phyloP scores from a whole-genome alignment of 306 rosid genomes.

The Fagus crenata region DNA sequence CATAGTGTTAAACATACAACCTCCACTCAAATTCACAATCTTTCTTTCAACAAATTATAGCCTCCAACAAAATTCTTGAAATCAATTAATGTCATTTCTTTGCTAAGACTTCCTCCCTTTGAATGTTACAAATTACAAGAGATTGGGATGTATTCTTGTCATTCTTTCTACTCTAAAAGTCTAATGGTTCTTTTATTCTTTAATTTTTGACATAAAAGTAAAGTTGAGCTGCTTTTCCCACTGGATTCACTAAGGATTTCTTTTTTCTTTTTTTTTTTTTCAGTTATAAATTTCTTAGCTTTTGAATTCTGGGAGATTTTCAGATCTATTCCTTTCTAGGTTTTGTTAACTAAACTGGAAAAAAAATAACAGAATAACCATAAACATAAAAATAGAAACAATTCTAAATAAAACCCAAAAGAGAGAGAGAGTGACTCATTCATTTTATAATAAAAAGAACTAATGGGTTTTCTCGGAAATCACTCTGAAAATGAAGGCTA shows the following conservation, averaged over 20 bases:
- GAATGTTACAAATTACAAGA: not conserved
- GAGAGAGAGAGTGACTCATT: not conserved
- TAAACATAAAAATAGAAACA: not conserved
- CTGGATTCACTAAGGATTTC: not conserved
- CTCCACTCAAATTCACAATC: not conserved
- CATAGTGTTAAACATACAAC: not conserved
- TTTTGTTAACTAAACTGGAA: not conserved
- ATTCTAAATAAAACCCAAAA: not conserved
- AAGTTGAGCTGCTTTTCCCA: too few species aligned
- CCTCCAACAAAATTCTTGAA: not conserved
- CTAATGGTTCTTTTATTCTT: too few species aligned
- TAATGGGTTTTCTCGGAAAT: conserved; percentile 2
- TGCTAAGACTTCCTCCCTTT: not conserved
- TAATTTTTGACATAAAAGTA: too few species aligned
- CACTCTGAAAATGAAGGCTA: not conserved
- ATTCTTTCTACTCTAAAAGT: not conserved
- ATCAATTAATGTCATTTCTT: not conserved
- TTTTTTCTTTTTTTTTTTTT: not conserved
- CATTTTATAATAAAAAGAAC: not conserved
- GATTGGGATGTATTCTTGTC: not conserved
- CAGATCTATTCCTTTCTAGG: not conserved
- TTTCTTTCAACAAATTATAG: too few species aligned
- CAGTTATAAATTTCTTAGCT: not conserved
- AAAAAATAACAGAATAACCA: not conserved
- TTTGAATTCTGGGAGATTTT: not conserved